Evolutionary conservation across 192 early-diverging fungal genomes (phyloP).

Genomic region (Phlyctochytrium bullatum): DNA sequence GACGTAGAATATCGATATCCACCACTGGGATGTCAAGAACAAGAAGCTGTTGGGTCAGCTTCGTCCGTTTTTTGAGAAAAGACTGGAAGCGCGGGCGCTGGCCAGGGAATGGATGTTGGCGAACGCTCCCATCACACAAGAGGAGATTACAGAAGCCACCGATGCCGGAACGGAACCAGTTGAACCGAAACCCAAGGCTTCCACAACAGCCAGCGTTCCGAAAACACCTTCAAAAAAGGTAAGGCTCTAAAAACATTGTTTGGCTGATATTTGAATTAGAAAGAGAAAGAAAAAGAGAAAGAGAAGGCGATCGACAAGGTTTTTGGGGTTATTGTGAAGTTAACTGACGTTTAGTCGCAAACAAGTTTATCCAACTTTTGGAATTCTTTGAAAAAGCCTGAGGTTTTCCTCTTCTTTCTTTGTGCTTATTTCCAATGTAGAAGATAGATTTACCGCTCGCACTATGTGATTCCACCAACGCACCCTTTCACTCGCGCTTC

Average conservation of each 20-base stretch:
- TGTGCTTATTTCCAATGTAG: neutral
- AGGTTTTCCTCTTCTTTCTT: neutral
- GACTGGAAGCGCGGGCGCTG: neutral
- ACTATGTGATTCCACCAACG: neutral
- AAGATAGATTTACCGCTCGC: neutral
- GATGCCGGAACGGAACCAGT: neutral
- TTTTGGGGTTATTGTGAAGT: neutral
- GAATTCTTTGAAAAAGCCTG: neutral
- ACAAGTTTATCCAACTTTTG: slow-evolving; percentile 6
- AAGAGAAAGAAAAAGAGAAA: slow-evolving; percentile 1
- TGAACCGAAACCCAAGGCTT: neutral
- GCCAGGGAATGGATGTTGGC: neutral
- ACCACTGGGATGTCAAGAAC: slow-evolving; percentile 17
- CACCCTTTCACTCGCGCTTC: slow-evolving; percentile 43
- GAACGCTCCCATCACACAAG: no score
- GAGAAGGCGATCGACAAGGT: slow-evolving; percentile 15
- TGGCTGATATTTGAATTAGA: neutral
- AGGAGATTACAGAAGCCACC: no score
- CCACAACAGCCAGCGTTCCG: neutral
- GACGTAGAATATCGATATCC: slow-evolving; percentile 1
- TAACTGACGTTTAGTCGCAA: slow-evolving; percentile 1
- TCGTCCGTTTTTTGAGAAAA: neutral
- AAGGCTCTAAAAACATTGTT: neutral
- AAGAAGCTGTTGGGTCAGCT: slow-evolving; percentile 5
- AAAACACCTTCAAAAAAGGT: neutral